A percentile compares a stretch with the other conserved stretches of the same genome.
phyloP scores from a whole-genome alignment of 2,329 filamentous ascomycete genomes.

The Emergomyces pasteurianus region DNA sequence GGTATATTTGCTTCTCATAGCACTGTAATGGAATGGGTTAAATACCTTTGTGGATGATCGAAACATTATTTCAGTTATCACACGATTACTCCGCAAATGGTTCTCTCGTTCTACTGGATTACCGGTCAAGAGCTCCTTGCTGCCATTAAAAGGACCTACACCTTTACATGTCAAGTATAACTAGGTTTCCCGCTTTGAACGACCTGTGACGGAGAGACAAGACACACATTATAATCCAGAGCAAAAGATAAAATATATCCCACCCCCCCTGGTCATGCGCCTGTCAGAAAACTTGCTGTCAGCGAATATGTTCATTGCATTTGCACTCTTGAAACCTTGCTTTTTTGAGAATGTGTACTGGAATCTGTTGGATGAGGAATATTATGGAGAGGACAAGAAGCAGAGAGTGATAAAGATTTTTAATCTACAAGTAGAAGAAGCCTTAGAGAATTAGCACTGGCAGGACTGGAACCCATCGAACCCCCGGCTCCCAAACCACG shows the following conservation, averaged over 20 bases:
- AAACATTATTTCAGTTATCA: neutral
- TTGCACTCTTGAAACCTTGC: constrained; percentile 4
- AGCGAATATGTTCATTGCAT: neutral
- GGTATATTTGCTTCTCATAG: neutral
- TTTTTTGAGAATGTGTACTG: constrained; percentile 8
- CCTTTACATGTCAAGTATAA: neutral
- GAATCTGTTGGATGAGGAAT: constrained; percentile 2
- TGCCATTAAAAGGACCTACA: neutral
- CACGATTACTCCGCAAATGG: neutral
- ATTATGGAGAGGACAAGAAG: constrained; percentile 2
- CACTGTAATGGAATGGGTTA: neutral
- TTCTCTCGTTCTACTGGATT: neutral
- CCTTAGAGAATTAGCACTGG: neutral
- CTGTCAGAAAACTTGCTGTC: neutral
- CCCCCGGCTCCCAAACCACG: too few species aligned
- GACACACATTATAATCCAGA: neutral
- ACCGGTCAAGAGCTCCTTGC: neutral
- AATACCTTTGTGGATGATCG: neutral
- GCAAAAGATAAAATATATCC: neutral
- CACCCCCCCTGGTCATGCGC: neutral
- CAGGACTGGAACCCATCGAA: neutral
- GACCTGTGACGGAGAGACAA: neutral
- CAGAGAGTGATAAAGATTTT: constrained; percentile 3
- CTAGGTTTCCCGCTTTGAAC: neutral
- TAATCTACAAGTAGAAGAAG: neutral